Percentiles rank a stretch among this genome's conserved stretches.
phyloP scores from a whole-genome alignment of 208 protist genomes.

The Trypanosoma lewisi region DNA sequence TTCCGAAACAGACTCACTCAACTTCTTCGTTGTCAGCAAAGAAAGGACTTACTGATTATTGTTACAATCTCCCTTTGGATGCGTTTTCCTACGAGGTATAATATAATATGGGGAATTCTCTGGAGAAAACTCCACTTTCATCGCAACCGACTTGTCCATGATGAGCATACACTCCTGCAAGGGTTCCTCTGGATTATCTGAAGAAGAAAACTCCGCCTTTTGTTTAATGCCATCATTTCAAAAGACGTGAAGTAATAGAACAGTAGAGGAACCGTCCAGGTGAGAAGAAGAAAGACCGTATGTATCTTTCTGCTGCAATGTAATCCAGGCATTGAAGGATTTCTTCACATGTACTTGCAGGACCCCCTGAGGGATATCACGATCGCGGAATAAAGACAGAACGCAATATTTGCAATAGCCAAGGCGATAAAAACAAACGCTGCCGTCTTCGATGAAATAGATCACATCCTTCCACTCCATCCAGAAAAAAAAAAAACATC shows the following conservation, averaged over 20 bases:
- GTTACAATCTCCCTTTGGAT: too few species aligned
- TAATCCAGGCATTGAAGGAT: too few species aligned
- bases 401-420: constrained; percentile 57
- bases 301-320: constrained; percentile 54
- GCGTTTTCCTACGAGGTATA: too few species aligned
- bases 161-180: constrained; percentile 41
- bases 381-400: too few species aligned
- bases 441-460: constrained; percentile 59
- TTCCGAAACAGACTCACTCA: too few species aligned
- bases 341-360: too few species aligned
- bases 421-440: constrained; percentile 52
- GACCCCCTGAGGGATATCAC: too few species aligned
- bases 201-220: constrained; percentile 35
- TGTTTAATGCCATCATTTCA: constrained; percentile 29
- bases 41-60: too few species aligned
- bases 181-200: constrained; percentile 41
- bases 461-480: constrained; percentile 75
- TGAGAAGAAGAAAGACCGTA: constrained; percentile 36
- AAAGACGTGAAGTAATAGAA: constrained; percentile 48
- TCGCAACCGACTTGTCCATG: constrained; percentile 36
- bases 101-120: too few species aligned
- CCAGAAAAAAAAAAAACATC: constrained; percentile 55
- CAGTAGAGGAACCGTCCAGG: constrained; percentile 45
- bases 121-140: constrained; percentile 39
- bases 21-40: too few species aligned